Evolutionary conservation across 2,329 filamentous ascomycete genomes (phyloP), one percentile per base, ranked within the genome.

Genomic region (Hymenoscyphus occultus): DNA sequence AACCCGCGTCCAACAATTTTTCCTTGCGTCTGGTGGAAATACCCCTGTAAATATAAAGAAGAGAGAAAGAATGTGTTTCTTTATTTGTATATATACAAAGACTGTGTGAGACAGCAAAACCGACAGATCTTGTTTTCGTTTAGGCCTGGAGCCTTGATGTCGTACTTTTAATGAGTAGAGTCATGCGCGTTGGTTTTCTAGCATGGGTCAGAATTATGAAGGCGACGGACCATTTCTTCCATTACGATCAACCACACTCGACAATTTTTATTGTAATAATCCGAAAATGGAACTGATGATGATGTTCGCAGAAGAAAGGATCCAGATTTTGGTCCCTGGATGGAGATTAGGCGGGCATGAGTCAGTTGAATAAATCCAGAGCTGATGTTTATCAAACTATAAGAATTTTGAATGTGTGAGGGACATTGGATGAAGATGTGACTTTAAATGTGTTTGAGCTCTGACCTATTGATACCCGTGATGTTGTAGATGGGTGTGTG

Each of bases 131-230:
- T 66, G 54, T 64, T 32, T 64, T 59, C 35, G 58, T 39, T 58
- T 61, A 64, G 61, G 71, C 69, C 72, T 70, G 71, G 72, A 69
- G 69, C 70, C 64, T 39, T 56, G 54, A 13, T n/a, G 16, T 45
- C 2, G 28, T 51, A 22, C 16, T 31, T 22, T n/a, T 51, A 51
- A 58, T 58, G 56, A 16, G 32, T 3, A 28, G 28, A 28, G 28
- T 28, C 28, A 28, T 28, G 28, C 28, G 28, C 13, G 57, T 39
- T 22, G 13, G 57, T 13, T 39, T 39, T 32, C 39, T 28, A 39
- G 32, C 28, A 61, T 65, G 39, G 67, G 65, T 69, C 70, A 70
- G 69, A 31, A 19, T 32, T 57, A 57, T 35, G 54, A 57, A n/a
- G 31, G 14, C 28, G 32, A n/a, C 22, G 54, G 32, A 32, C 54